Evolutionary conservation across 768 basidiomycete genomes (phyloP), one percentile per base, ranked within the genome.

Genomic region (Sporobolomyces pararoseus): DNA sequence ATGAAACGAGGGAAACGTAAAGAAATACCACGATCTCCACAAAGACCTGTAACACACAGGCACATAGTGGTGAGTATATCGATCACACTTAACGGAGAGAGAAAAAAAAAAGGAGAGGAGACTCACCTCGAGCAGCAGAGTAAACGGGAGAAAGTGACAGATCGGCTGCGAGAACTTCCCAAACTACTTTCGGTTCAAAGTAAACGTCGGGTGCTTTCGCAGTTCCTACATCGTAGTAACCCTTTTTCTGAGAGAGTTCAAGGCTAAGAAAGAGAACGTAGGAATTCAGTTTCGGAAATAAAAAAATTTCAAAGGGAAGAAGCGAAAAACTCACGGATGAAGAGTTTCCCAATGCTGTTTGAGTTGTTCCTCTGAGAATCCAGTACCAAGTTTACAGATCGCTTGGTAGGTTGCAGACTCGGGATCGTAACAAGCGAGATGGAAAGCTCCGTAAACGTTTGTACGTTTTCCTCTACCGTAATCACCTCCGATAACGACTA

Each of bases 321-420:
- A 17, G 17, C 10, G 17, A 42, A 9, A n/a, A 27, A 60, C 61
- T 44, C 93, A 83, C 19, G 91, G 87, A 71, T 89, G 87, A 32
- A 99, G 84, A 5, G 84, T 82, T n/a, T 89, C 85, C 79, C 88
- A 89, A 76, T 95, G 90, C 21, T 84, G 80, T 76, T 89, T 86
- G 39, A 99, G 80, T 67, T 85, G 84, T 78, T 98, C 96, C 76
- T 99, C 96, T 65, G 89, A 90, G 81, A 99, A 98, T 2, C 96
- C 96, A 0, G 96, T 99, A 13, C 96, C 96, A 74, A 99, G 96
- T 80, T 99, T 99, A 84, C 96, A 98, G 61, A 98, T 92, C 6
- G 94, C 93, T 77, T 99, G 96, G 78, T 85, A 98, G 78, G 90
- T 89, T 79, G 97, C 95, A 25, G 89, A 84, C 75, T 98, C 96